Percentiles rank a stretch among this genome's conserved stretches.
Conservation (phyloP, 1,284 basidiomycete species). For the Bondarzewia mesenterica region DNA sequence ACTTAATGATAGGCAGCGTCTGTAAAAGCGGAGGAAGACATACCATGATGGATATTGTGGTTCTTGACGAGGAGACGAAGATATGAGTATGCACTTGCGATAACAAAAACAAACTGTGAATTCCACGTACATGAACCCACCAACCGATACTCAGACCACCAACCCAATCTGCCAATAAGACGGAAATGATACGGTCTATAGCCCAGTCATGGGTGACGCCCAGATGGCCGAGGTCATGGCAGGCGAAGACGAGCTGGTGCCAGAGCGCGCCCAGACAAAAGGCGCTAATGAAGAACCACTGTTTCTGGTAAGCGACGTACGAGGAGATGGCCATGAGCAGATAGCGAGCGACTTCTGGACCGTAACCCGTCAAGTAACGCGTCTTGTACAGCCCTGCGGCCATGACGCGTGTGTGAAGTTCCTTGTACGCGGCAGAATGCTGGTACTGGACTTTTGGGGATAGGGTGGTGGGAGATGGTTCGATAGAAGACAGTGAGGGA, state of each 20-base stretch:
- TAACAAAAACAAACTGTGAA: constrained; percentile 7
- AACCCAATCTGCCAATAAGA: constrained; percentile 79
- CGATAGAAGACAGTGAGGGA: constrained; percentile 46
- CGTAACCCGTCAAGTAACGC: constrained; percentile 84
- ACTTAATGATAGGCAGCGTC: constrained; percentile 11
- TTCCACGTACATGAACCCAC: constrained; percentile 87
- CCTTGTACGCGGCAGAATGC: constrained; percentile 76
- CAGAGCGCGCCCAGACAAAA: constrained; percentile 82
- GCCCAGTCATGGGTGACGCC: constrained; percentile 88
- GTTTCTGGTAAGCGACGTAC: constrained; percentile 52
- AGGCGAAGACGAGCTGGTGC: constrained; percentile 93
- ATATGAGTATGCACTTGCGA: constrained; percentile 2
- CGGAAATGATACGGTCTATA: constrained; percentile 75
- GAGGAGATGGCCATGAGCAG: constrained; percentile 52
- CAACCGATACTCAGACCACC: constrained; percentile 93
- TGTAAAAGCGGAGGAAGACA: constrained; percentile 22
- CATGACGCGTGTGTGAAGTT: constrained; percentile 69
- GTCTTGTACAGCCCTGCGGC: constrained; percentile 83
- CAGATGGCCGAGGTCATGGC: constrained; percentile 93
- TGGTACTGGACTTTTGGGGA: constrained; percentile 57
- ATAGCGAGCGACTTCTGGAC: constrained; percentile 81
- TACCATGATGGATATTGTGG: constrained; percentile 93
- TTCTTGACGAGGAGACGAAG: constrained; percentile 45
- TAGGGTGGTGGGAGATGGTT: constrained; percentile 43
- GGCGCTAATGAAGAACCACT: constrained; percentile 67